Evolutionary conservation across 257 asterid species (phyloP), one percentile per base, ranked within the genome.

Genomic region (Plantago elongata): DNA sequence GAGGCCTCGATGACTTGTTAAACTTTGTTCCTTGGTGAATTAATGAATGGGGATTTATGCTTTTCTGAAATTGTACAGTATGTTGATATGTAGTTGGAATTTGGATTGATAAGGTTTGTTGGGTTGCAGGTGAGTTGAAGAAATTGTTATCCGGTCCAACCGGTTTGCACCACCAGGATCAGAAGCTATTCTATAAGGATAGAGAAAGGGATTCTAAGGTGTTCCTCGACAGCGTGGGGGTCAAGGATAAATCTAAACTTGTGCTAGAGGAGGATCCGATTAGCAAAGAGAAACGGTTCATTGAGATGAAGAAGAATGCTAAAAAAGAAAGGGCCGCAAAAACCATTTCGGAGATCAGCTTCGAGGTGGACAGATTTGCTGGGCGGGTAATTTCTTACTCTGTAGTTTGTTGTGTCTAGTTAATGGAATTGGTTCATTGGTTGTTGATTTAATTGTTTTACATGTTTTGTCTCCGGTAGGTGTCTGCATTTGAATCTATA

Each of bases 151-250:
- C 88, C 2, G 98, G 88, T 60, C 88, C 92, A 13, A 91, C 96
- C 3, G 95, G 98, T 1, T 57, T 91, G 78, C 90, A 88, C 77
- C 96, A 88, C 69, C 80, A 81, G 70, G 98, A 91, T 65, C 98
- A 91, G 79, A 91, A 91, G 82, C 78, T 91, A 51, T 65, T 79
- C 50, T 91, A 70, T 79, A 88, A 85, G 81, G 84, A 86, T 27
- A 85, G 78, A 63, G 98, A 91, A 66, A 82, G 94, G 74, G 89
- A 91, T 57, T 88, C 94, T 0, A 85, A 78, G 9, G 78, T 81
- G 7, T 91, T 79, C 71, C 94, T 91, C 15, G 98, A 91, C 61
- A 62, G 51, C 13, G 47, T 69, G 0, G 98, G 98, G 5, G 87
- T 91, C 51, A 91, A 91, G 69, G 88, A 91, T 62, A 91, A 91